Evolutionary conservation across 2,329 filamentous ascomycete genomes (phyloP), one percentile per base, ranked within the genome.

Genomic region (Paracorniculantispora psalliotae): DNA sequence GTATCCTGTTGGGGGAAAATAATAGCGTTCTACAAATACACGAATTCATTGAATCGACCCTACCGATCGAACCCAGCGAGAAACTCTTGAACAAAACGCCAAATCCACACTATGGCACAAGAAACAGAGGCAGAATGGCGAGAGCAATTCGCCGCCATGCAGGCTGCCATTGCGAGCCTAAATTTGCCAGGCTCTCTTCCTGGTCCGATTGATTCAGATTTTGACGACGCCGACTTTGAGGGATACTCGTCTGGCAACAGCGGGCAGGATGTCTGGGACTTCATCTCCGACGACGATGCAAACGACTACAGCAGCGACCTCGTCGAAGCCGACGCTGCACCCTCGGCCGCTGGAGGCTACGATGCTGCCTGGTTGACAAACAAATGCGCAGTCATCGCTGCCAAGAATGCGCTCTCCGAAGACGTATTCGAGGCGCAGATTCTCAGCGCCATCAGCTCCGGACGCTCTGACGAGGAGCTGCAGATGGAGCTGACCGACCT

Each of bases 401-500:
- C 74, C 12, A 88, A 86, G 65, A 84, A 84, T 54, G 89, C 85
- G 0, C 76, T 96, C 23, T 82, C 88, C 35, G 75, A 86, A 1
- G 79, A 82, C 23, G 85, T 89, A n/a, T 81, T 97, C 43, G 81
- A 89, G 63, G 83, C 88, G 58, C 92, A 97, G 70, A 84, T 97
- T 37, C 75, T 86, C 41, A 88, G 90, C 5, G 80, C 93, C 3
- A 73, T 99, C 37, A 81, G 81, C 8, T 90, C 91, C 4, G 75
- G 77, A n/a, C 75, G 72, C 47, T 80, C 83, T 33, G 89, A 96
- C 60, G 90, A 96, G 60, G 91, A 96, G 72, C 77, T 97, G n/a
- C 93, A 97, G 71, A 92, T 92, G 69, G 86, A 88, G 43, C 80
- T 99, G 37, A 91, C 90, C 0, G 94, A 99, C 66, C 84, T 97